These are phyloP conservation scores for Theileria parva DNA, from an alignment of 169 alveolate genomes.

Conservation along the genomic window DNA sequence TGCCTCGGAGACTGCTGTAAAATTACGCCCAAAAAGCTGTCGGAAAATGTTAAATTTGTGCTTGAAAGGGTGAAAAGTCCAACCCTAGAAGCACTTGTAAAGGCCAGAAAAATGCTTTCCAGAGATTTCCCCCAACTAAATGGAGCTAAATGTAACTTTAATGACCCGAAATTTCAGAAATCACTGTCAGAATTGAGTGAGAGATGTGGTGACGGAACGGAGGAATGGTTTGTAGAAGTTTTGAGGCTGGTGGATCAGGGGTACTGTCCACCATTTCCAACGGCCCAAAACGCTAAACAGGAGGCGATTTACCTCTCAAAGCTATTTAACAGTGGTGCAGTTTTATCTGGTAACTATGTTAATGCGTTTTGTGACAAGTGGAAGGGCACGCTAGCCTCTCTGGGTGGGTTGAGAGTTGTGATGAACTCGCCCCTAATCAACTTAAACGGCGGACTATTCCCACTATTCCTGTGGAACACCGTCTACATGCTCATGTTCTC, in stretches of 20 bases:
- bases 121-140: constrained; percentile 69
- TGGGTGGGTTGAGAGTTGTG: constrained; percentile 69
- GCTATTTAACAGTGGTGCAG: constrained; percentile 51
- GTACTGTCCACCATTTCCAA: constrained; percentile 72
- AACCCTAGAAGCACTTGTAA: constrained; percentile 42
- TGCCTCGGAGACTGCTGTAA: constrained; percentile 77
- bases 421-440: constrained; percentile 65
- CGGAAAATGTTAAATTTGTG: constrained; percentile 56
- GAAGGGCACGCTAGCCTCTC: constrained; percentile 79
- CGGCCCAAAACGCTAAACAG: constrained; percentile 81
- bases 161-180: constrained; percentile 45
- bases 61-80: constrained; percentile 21
- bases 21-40: constrained; percentile 58
- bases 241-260: constrained; percentile 60
- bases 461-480: constrained; percentile 67
- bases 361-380: constrained; percentile 69
- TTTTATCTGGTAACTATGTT: neutral
- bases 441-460: constrained; percentile 64
- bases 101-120: constrained; percentile 22
- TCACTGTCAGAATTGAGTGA: constrained; percentile 25
- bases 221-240: constrained; percentile 50
- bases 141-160: constrained; percentile 58
- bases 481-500: constrained; percentile 66
- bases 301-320: constrained; percentile 69
- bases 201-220: neutral